phyloP scores from a whole-genome alignment of 345 rosid species.

The Conringia planisiliqua region DNA sequence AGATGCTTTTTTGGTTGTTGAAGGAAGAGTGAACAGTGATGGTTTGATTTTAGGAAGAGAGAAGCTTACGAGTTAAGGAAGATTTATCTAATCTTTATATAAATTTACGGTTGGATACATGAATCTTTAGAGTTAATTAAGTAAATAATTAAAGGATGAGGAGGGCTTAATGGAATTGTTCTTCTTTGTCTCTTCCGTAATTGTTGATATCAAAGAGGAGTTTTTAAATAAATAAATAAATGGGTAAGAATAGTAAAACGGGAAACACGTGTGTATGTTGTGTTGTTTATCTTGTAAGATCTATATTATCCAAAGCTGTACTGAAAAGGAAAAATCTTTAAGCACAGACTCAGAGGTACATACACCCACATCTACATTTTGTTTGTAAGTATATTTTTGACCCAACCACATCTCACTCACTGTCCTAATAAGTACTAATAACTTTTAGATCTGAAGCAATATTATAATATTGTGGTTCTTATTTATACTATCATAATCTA shows the following conservation, averaged over 20 bases:
- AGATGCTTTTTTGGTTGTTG: background rate
- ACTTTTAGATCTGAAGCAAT: background rate
- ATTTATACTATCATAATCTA: background rate
- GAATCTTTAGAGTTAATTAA: background rate
- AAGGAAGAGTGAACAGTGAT: background rate
- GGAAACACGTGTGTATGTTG: background rate
- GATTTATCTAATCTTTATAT: background rate
- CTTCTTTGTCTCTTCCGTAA: conserved; percentile 17
- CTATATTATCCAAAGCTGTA: background rate
- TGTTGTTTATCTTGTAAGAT: background rate
- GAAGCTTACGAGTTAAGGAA: conserved; percentile 20
- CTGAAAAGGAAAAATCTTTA: background rate
- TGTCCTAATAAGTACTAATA: background rate
- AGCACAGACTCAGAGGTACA: background rate
- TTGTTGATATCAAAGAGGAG: conserved; percentile 1
- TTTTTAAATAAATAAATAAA: background rate
- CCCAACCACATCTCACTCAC: background rate
- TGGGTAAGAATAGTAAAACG: background rate
- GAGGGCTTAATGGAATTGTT: conserved; percentile 1
- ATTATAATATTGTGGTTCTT: background rate
- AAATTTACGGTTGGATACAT: conserved; percentile 5
- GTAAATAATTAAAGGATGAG: background rate
- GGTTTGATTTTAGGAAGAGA: background rate
- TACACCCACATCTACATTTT: background rate
- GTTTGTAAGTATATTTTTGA: background rate